Percentiles rank a stretch among this genome's conserved stretches.
Conservation (phyloP, 1,284 basidiomycete genomes). For the Marasmius oreades region DNA sequence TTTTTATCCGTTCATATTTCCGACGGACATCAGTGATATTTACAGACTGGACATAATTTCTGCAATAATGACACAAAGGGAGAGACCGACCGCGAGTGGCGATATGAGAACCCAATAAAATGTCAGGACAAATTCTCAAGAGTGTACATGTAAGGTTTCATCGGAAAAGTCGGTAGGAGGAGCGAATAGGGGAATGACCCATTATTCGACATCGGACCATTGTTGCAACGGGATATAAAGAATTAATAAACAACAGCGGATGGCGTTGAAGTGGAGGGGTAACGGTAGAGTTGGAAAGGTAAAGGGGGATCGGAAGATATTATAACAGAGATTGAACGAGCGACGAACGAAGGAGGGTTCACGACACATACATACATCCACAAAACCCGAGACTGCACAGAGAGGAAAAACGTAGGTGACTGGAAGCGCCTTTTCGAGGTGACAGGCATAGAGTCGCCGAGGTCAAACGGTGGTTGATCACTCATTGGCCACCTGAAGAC, state of each 20-base stretch:
- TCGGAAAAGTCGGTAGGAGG: background rate
- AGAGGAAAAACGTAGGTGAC: background rate
- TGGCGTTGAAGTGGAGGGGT: background rate
- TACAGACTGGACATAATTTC: background rate
- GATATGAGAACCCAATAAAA: too few species aligned
- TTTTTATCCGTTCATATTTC: background rate
- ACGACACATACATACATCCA: background rate
- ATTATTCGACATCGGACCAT: background rate
- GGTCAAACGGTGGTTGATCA: conserved; percentile 15
- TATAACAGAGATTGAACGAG: background rate
- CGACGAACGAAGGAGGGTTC: background rate
- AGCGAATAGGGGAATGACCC: background rate
- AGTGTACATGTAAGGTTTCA: background rate
- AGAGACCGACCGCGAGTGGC: too few species aligned
- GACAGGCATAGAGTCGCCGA: background rate
- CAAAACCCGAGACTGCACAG: background rate
- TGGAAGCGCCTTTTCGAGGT: background rate
- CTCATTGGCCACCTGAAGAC: conserved; percentile 35
- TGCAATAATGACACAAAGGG: too few species aligned
- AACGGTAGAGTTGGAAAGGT: background rate
- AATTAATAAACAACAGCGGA: background rate
- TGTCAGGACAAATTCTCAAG: too few species aligned
- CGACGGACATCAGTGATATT: background rate
- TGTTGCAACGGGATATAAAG: too few species aligned
- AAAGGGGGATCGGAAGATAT: background rate